Evolutionary conservation across 352 stramenopile genomes (phyloP), one percentile per base, ranked within the genome.

Genomic region (Pythium periplocum): DNA sequence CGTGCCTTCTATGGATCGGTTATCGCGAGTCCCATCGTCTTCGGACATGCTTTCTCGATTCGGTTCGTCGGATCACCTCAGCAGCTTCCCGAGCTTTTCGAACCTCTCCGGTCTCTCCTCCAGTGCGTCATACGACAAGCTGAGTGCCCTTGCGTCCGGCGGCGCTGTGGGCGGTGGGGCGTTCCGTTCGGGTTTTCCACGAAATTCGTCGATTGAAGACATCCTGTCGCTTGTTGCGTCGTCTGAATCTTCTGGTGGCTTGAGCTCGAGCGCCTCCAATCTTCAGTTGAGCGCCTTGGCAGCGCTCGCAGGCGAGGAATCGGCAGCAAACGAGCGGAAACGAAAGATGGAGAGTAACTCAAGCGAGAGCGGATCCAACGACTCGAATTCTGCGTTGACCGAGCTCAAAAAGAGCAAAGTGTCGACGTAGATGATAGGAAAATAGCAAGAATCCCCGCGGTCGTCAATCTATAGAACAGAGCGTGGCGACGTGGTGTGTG

Each of bases 201-300:
- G 82, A 34, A 93, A 93, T 62, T 93, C 83, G 26, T 93, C 83
- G 10, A 90, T 93, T 42, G 83, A 93, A 54, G 83, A 93, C 53
- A 93, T 93, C 61, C 55, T 93, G 46, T 93, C 83, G 51, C 68
- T 93, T 1, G 81, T 93, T 42, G 83, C 83, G 17, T 88, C 78
- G 36, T 91, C 80, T 2, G 80, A 91, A 63, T 77, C 68, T n/a
- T 69, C 66, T 6, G 50, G 50, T 3, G 68, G 75, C 40, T 45
- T 81, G 43, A 57, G 64, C 3, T 78, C 65, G 2, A 75, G 69
- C 59, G 73, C 74, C 39, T 90, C 79, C 17, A 73, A 74, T 47
- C 46, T 90, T 53, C 79, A 90, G 57, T 48, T 88, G 46, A 90
- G 68, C 49, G 77, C 80, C 30, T 48, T 90, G 34, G 80, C 77